A percentile compares a stretch with the other conserved stretches of the same genome.
phyloP scores from a whole-genome alignment of 768 basidiomycete genomes.

The Mycena polygramma region DNA sequence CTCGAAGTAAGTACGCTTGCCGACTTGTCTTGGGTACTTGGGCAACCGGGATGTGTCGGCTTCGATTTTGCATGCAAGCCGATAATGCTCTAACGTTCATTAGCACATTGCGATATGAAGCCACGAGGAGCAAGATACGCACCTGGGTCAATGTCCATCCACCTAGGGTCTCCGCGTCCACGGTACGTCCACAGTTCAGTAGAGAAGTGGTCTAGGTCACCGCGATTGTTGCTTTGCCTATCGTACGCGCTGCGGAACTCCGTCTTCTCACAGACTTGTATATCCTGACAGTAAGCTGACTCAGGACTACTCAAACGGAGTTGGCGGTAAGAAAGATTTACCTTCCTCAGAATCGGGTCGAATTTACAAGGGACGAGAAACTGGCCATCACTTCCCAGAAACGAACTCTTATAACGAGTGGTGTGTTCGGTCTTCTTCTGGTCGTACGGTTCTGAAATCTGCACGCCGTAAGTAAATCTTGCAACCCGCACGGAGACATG shows the following conservation, averaged over 20 bases:
- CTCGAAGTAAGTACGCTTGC: constrained; percentile 42
- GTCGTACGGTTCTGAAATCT: constrained; percentile 5
- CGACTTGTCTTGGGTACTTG: background rate
- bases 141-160: constrained; percentile 30
- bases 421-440: constrained; percentile 7
- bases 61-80: constrained; percentile 11
- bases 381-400: background rate
- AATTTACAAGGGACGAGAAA: background rate
- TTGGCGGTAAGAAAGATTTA: background rate
- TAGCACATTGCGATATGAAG: too few relatives aligned
- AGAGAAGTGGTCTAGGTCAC: constrained; percentile 1
- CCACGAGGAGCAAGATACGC: background rate
- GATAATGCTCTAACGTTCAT: constrained; percentile 4
- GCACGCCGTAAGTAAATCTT: constrained; percentile 19
- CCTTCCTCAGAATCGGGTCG: constrained; percentile 6
- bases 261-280: constrained; percentile 41
- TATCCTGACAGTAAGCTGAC: constrained; percentile 45
- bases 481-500: constrained; percentile 30
- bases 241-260: constrained; percentile 14
- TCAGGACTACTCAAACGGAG: too few relatives aligned
- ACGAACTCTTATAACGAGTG: background rate
- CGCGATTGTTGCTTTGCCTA: background rate
- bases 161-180: constrained; percentile 24
- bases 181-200: constrained; percentile 19
- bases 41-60: constrained; percentile 17